Base-by-base conservation (phyloP, 179 eudicot genomes). In the Dionaea muscipula region DNA sequence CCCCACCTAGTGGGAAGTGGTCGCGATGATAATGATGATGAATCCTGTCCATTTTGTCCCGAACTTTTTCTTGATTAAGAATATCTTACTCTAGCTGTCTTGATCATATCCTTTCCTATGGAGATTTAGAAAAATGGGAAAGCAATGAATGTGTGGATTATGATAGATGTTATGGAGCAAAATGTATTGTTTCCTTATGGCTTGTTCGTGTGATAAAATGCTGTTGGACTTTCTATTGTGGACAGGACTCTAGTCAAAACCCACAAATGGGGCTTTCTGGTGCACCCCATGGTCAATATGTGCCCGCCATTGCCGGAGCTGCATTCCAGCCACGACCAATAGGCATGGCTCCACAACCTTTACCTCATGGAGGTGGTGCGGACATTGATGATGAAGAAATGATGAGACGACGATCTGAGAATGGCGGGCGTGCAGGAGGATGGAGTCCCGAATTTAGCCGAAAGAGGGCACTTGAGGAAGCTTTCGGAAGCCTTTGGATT, bases 401-500 rank as follows among this genome's bases (percentile, higher is more conserved):
- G 69, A 75, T 59, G 76, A 85, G 66, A 70, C 71, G 78, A 27
- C 70, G 78, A 62, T 83, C 80, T 13, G 91, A 90, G 69, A 80
- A 65, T 59, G 90, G 94, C n/a, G 82, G 77, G 14, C 81, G 70
- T 52, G 94, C 94, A 0, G 98, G 95, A 57, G 98, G 95, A 6
- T 91, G 98, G 95, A 86, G 71, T 49, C 49, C 79, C 2, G 94
- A 87, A 48, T 58, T 86, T 22, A 61, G 81, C 67, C 73, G 67
- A 71, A 91, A 82, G 62, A 71, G 98, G 57, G 88, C 98, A 12
- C 81, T 91, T 9, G 95, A 91, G 63, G 95, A 87, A 75, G 94
- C 98, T 59, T 81, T 87, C 51, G 83, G 81, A 28, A 75, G 88
- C 73, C 74, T 91, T 63, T 91, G 95, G 94, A 43, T 84, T 26